Evolutionary conservation across 805 yeast species (phyloP).

Genomic region (Myxozyma sirexii): DNA sequence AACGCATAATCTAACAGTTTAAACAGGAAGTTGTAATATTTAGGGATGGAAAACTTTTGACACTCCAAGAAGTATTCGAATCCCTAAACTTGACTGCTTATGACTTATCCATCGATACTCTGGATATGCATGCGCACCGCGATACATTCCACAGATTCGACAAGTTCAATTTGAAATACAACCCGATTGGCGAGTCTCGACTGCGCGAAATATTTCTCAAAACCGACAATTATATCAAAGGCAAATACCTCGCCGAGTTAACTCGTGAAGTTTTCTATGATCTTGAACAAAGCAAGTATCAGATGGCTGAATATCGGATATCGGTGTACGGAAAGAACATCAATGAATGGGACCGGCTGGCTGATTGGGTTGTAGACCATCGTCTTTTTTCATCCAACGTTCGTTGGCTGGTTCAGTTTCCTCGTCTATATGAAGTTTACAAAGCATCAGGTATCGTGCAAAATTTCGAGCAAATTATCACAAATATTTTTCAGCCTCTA

Average conservation of each 20-base stretch:
- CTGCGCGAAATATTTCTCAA: conserved; percentile 92
- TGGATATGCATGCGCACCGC: conserved; percentile 99
- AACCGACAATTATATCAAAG: conserved; percentile 90
- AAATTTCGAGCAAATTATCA: conserved; percentile 74
- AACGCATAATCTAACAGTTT: not conserved
- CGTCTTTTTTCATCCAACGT: conserved; percentile 90
- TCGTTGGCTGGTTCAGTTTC: conserved; percentile 95
- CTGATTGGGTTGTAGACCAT: conserved; percentile 93
- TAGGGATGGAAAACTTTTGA: conserved; percentile 87
- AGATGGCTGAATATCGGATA: conserved; percentile 95
- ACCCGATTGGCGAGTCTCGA: conserved; percentile 98
- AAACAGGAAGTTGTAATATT: conserved; percentile 76
- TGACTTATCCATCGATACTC: conserved; percentile 91
- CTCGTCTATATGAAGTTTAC: conserved; percentile 89
- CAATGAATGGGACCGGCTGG: conserved; percentile 94
- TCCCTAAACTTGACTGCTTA: conserved; percentile 90
- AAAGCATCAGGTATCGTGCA: conserved; percentile 70
- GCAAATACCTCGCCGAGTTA: conserved; percentile 87
- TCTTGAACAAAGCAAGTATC: conserved; percentile 92
- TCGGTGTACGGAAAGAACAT: conserved; percentile 88
- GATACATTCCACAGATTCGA: conserved; percentile 98
- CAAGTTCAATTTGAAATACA: conserved; percentile 93
- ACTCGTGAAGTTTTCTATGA: conserved; percentile 92
- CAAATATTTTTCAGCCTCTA: conserved; percentile 81
- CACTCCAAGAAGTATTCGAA: conserved; percentile 86